Evolutionary conservation across 2,329 filamentous ascomycete species (phyloP), one percentile per base, ranked within the genome.

Genomic region (Diplodia corticola): DNA sequence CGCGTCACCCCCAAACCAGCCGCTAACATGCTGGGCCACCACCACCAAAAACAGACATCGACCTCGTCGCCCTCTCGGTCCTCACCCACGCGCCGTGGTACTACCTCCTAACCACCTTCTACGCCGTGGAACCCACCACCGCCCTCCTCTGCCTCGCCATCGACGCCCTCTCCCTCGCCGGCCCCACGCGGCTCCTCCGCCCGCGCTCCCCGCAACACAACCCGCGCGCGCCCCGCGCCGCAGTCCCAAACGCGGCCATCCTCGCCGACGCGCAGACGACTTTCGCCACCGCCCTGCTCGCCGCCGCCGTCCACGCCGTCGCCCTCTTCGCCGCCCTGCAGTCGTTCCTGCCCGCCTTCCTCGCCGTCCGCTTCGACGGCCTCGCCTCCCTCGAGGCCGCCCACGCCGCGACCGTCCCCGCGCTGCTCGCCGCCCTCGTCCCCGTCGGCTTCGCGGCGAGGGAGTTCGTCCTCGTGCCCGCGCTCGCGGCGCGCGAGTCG

Each of bases 91-190:
- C 90, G 22, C 94, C 93, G 50, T 86, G 87, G 72, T 86, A 90
- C 69, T 91, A 91, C 74, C 87, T 97, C 50, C 83, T 96, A 30
- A 83, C 84, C 33, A 88, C 88, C 63, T 97, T 96, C 81, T 97
- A 96, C 84, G 79, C 83, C 40, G 84, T 96, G 70, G 84, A 85
- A 28, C 81, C 85, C 28, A 77, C 81, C 63, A 89, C 90, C 0
- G 83, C 89, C 22, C 73, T 88, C 33, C 80, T 85, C 46, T 87
- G 87, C 40, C 84, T 92, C 60, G 76, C 80, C 37, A 89, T 94
- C 72, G 90, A 93, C 71, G 80, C 91, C 63, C 72, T 89, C 67
- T 87, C 91, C 2, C 86, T 87, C 49, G 88, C 89, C 49, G 74
- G 91, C 30, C 92, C 93, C 1, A 94, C 96, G 78, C 83, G 85